Evolutionary conservation across 495 filamentous ascomycete species (phyloP).

Genomic region (Tetracladium marchalianum): DNA sequence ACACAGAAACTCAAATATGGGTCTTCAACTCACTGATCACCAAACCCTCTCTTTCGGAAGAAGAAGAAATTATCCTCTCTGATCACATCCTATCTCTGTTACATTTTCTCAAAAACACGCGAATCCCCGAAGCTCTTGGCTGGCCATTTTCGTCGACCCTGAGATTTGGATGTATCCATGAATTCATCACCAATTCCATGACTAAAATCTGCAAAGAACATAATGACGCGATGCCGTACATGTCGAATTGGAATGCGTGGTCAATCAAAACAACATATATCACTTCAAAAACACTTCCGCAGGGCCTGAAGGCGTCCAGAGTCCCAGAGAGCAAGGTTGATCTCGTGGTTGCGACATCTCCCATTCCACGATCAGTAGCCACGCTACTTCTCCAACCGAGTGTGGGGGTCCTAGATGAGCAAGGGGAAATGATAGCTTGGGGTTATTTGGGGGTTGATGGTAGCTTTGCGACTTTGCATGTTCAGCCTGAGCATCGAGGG

Average conservation of each 20-base stretch:
- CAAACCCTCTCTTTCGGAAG: neutral
- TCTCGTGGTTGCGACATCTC: conserved; percentile 16
- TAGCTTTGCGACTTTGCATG: conserved; percentile 36
- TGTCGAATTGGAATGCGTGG: conserved; percentile 15
- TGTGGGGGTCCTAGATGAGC: conserved; percentile 11
- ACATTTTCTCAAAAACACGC: conserved; percentile 9
- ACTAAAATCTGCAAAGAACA: neutral
- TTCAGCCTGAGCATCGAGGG: conserved; percentile 37
- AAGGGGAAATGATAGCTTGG: conserved; percentile 16
- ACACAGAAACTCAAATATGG: conserved; percentile 20
- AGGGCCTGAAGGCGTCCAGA: conserved; percentile 5
- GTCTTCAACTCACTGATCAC: conserved; percentile 16
- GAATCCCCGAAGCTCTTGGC: conserved; percentile 14
- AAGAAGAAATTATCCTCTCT: neutral
- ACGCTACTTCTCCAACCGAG: conserved; percentile 11
- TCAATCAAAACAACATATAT: conserved; percentile 1
- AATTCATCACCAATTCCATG: neutral
- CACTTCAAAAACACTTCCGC: conserved; percentile 3
- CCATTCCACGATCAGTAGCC: conserved; percentile 9
- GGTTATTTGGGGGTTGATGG: conserved; percentile 38
- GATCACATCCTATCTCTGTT: conserved; percentile 8
- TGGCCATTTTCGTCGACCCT: conserved; percentile 17
- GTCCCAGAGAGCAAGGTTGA: conserved; percentile 15
- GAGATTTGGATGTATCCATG: conserved; percentile 12
- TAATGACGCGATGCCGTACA: neutral